Conservation (phyloP, 225 moss, liverwort and hornwort genomes). For the Rhytidiadelphus loreus region DNA sequence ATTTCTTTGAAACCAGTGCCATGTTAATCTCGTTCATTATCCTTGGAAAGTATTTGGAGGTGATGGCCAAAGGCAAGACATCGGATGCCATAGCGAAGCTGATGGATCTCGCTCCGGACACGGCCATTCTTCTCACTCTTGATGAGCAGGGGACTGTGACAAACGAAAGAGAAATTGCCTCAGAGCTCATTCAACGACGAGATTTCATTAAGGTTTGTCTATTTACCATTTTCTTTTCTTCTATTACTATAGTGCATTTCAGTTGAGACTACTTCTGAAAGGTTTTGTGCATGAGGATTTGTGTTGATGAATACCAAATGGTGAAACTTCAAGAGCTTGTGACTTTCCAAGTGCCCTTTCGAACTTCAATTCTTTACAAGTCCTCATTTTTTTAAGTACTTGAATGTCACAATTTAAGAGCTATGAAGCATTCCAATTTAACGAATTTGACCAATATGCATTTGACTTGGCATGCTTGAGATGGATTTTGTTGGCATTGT, state of each 20-base stretch:
- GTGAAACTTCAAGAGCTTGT: not conserved
- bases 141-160: conserved; percentile 33
- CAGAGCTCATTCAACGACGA: conserved; percentile 84
- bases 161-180: conserved; percentile 60
- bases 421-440: not conserved
- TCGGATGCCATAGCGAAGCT: conserved; percentile 93
- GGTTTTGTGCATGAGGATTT: not conserved
- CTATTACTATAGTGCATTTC: not conserved
- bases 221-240: not conserved
- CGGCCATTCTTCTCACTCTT: conserved; percentile 49
- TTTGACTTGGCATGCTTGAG: not conserved
- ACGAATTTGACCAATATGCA: not conserved
- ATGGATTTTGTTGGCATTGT: not conserved
- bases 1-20: conserved; percentile 96
- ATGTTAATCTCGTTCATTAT: conserved; percentile 94
- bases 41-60: conserved; percentile 87
- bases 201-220: conserved; percentile 72
- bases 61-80: conserved; percentile 89
- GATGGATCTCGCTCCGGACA: conserved; percentile 83
- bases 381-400: not conserved
- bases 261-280: not conserved
- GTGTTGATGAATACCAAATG: not conserved
- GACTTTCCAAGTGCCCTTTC: not conserved
- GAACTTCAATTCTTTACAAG: too few relatives aligned
- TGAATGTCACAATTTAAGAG: not conserved